These are phyloP conservation scores for Macrophomina tecta DNA, from an alignment of 2,329 filamentous ascomycete species.

Conservation along the genomic window DNA sequence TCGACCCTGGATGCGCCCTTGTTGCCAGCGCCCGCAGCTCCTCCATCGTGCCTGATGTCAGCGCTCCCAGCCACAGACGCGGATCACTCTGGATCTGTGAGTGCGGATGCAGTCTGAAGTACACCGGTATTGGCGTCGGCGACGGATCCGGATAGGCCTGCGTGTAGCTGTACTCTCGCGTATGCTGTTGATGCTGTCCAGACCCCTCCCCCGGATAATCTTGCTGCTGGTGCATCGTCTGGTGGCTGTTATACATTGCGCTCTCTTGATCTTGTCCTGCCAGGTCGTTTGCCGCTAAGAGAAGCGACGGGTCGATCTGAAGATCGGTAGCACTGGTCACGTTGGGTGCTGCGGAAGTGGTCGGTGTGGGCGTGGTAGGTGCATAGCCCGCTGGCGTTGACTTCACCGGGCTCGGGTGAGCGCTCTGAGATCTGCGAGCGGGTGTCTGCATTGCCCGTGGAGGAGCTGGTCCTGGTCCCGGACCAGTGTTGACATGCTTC, in stretches of 20 bases:
- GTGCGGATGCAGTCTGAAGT: constrained; percentile 71
- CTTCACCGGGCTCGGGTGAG: constrained; percentile 9
- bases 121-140: constrained; percentile 60
- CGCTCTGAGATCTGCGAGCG: constrained; percentile 5
- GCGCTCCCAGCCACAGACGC: constrained; percentile 69
- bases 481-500: constrained; percentile 47
- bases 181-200: constrained; percentile 19
- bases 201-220: not conserved
- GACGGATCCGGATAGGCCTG: constrained; percentile 29
- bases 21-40: constrained; percentile 69
- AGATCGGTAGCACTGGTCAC: constrained; percentile 54
- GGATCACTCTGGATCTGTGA: constrained; percentile 61
- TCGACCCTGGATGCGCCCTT: constrained; percentile 65
- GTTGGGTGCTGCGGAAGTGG: constrained; percentile 32
- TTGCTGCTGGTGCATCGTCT: constrained; percentile 16
- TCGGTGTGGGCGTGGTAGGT: constrained; percentile 20
- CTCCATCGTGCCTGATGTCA: constrained; percentile 63
- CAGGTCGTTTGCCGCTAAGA: constrained; percentile 62
- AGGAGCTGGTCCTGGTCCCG: constrained; percentile 50
- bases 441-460: constrained; percentile 16
- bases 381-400: constrained; percentile 17
- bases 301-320: constrained; percentile 68
- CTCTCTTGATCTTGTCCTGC: constrained; percentile 15
- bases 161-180: constrained; percentile 26
- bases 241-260: not conserved